Evolutionary conservation across 495 filamentous ascomycete genomes (phyloP), one percentile per base, ranked within the genome.

Genomic region (Lepraria neglecta): DNA sequence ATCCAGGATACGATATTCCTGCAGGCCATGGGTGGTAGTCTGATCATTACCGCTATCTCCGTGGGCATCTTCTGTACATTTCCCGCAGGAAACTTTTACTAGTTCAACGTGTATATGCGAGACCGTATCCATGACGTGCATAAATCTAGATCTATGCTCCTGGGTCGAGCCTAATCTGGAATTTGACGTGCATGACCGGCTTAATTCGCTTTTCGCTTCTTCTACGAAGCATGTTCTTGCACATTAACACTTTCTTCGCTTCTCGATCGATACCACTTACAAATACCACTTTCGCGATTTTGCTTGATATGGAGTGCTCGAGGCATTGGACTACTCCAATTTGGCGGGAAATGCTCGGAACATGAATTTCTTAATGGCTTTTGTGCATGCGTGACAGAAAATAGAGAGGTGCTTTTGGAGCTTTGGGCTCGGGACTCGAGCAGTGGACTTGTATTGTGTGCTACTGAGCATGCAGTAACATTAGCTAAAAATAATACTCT

Each of bases 1-100:
- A 85, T 91, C 58, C 88, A 91, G 72, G 86, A 91, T 69, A 87
- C 79, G 35, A 89, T 89, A 65, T 87, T 88, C 68, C 59, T 85
- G 47, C 85, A 88, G 71, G 74, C 82, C 15, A 46, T 81, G 9
- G 54, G 75, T 46, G 73, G 68, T n/a, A 71, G 68, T 4, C 67
- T 80, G 14, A 47, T 80, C 44, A 54, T 76, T 27, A 70, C 73
- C 4, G 70, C 68, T 19, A 61, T 78, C 33, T 56, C 67, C 28
- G 73, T 74, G 10, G 78, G 72, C 33, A 74, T 80, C 58, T 80
- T 81, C 66, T 74, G 76, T 45, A 76, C 76, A 3, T 64, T 81
- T 31, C 79, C 78, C 1, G 67, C 72, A 40, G 78, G 77, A 33
- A 72, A 72, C 57, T 76, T 71, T 60, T 78, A 65, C 47, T 69